A percentile compares a stretch with the other conserved stretches of the same genome.
These are phyloP conservation scores for Ceratobasidium sp. DNA, from an alignment of 1,284 basidiomycete species.

Conservation along the genomic window DNA sequence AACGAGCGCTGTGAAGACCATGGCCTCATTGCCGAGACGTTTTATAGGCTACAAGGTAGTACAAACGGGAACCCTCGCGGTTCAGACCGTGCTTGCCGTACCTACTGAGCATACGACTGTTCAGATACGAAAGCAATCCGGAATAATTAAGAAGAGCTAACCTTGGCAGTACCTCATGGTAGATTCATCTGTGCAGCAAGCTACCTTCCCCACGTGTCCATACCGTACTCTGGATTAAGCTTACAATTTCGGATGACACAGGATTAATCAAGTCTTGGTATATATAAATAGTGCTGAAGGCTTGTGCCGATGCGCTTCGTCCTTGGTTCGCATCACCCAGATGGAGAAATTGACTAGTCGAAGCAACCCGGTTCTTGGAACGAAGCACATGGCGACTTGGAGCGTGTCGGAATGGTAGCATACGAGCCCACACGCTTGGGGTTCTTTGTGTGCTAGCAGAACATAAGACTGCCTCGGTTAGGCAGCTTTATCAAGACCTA, in stretches of 20 bases:
- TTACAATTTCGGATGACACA: too few species aligned
- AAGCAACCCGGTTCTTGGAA: not conserved
- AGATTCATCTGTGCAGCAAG: not conserved
- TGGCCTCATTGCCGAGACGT: not conserved
- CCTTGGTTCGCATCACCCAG: not conserved
- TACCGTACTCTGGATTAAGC: not conserved
- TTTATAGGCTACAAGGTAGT: not conserved
- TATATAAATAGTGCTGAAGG: constrained; percentile 10
- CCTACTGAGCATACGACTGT: not conserved
- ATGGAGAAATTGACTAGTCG: constrained; percentile 1
- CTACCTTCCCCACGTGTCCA: constrained; percentile 1
- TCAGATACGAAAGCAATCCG: constrained; percentile 1
- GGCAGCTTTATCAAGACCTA: not conserved
- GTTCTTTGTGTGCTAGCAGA: not conserved
- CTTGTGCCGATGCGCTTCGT: constrained; percentile 12
- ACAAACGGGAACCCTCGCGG: not conserved
- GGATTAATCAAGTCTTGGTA: not conserved
- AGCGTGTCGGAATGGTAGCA: not conserved
- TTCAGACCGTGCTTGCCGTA: not conserved
- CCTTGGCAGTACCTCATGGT: not conserved
- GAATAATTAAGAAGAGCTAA: constrained; percentile 1
- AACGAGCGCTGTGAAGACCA: constrained; percentile 19
- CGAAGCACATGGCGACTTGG: constrained; percentile 3
- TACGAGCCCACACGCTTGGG: not conserved
- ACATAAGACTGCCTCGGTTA: not conserved